Evolutionary conservation across 805 yeast species (phyloP), one percentile per base, ranked within the genome.

Genomic region (Metschnikowia shivogae): DNA sequence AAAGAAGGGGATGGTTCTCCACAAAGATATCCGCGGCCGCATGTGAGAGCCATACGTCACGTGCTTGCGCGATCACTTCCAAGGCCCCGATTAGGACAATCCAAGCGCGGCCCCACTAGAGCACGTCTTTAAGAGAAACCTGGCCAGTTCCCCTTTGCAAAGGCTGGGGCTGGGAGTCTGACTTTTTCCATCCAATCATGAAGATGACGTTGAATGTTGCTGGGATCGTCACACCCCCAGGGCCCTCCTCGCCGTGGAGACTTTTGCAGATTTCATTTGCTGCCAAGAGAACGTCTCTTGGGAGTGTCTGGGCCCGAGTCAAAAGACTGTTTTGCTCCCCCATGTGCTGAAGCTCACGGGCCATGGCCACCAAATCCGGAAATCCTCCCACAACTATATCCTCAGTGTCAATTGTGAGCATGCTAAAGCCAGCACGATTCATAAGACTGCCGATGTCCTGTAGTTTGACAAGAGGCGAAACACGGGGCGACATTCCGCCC

Each of bases 131-230:
- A 57, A 87, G 65, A 49, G 72, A 81, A 34, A 86, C 73, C 56
- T 81, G 79, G 1, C 83, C 93, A 17, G 84, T 58, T 1, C 96
- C 95, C 50, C 95, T 70, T 40, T 74, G 74, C 47, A 86, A 72
- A 1, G 95, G 92, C 58, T 82, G 69, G 3, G 90, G 89, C 59
- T 86, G 88, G 40, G 64, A 59, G 6, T 78, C 77, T 44, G 86
- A 76, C 52, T 82, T 81, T 61, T 86, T 88, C 96, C 96, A 88
- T 3, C 95, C 96, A 59, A 88, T 85, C 89, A 87, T 83, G 60
- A 83, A 84, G 22, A 87, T 78, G 43, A 88, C 78, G 48, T 88
- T 69, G 64, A 78, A 88, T 0, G 95, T 87, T 8, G 88, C 89
- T 1, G 95, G 95, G n/a, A 87, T 60, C 0, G 80, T 67, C 55